Conservation (phyloP, 257 asterid genomes). For the Fraxinus anomala region DNA sequence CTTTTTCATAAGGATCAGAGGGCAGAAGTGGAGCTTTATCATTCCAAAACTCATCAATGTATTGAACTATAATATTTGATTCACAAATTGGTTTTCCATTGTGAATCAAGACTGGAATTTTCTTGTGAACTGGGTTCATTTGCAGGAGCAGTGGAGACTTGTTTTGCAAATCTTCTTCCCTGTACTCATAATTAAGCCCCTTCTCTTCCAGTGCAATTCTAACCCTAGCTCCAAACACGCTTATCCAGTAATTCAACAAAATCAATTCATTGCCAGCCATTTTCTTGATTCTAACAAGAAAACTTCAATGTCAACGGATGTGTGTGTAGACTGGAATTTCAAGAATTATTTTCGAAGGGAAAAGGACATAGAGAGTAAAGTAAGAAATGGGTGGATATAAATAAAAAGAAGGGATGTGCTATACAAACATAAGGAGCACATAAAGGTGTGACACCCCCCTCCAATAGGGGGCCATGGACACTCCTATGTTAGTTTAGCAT, state of each 20-base stretch:
- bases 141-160: slow-evolving; percentile 24
- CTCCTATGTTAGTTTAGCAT: no score
- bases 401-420: no score
- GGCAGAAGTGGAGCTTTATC: slow-evolving; percentile 30
- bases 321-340: no score
- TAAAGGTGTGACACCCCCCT: no score
- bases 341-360: no score
- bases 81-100: slow-evolving; percentile 35
- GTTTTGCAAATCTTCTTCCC: slow-evolving; percentile 29
- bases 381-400: no score
- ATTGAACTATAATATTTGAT: slow-evolving; percentile 27
- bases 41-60: slow-evolving; percentile 32
- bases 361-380: no score
- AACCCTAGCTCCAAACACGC: slow-evolving; percentile 32
- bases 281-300: not conserved
- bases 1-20: slow-evolving; percentile 18
- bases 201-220: slow-evolving; percentile 36
- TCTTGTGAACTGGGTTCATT: slow-evolving; percentile 31
- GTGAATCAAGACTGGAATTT: slow-evolving; percentile 33
- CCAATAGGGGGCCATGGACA: no score
- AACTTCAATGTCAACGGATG: not conserved
- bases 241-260: slow-evolving; percentile 29
- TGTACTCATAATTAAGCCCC: slow-evolving; percentile 26
- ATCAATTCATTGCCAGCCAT: slow-evolving; percentile 11
- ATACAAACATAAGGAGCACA: no score